Evolutionary conservation across 345 rosid genomes (phyloP).

Genomic region (Citrus reticulata): DNA sequence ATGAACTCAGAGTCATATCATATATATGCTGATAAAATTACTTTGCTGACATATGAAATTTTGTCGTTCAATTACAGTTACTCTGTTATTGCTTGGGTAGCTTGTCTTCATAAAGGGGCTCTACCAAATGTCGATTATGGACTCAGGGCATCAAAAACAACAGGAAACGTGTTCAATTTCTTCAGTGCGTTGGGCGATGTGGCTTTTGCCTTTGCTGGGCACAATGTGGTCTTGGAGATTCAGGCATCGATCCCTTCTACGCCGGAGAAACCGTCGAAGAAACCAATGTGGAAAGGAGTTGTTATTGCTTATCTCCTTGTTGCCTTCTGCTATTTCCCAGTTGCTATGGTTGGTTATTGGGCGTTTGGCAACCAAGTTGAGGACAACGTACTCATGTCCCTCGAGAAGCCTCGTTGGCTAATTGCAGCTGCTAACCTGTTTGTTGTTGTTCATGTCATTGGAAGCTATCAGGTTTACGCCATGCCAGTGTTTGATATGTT

Average conservation of each 20-base stretch:
- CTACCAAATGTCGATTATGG: conserved; percentile 36
- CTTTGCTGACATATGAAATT: neutral
- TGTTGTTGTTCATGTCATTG: conserved; percentile 64
- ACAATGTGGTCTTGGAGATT: conserved; percentile 68
- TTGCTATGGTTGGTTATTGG: conserved; percentile 50
- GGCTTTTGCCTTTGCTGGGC: conserved; percentile 67
- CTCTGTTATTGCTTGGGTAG: conserved; percentile 62
- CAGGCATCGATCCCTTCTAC: conserved; percentile 73
- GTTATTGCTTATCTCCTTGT: conserved; percentile 49
- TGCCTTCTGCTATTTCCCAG: conserved; percentile 67
- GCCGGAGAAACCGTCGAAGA: conserved; percentile 58
- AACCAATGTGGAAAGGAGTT: conserved; percentile 71
- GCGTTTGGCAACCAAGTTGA: conserved; percentile 53
- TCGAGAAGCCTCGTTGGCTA: conserved; percentile 61
- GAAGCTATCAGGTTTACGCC: conserved; percentile 68
- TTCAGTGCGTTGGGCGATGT: conserved; percentile 58
- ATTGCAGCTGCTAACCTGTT: conserved; percentile 51
- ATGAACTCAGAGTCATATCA: neutral
- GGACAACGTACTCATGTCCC: conserved; percentile 57
- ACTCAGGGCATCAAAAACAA: conserved; percentile 25
- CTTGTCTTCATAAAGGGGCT: conserved; percentile 40
- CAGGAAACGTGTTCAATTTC: conserved; percentile 37
- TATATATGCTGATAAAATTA: too few relatives aligned
- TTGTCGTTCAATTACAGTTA: conserved; percentile 26
- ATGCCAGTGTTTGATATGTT: conserved; percentile 69